Percentiles rank a stretch among this genome's conserved stretches.
phyloP scores from a whole-genome alignment of 2,329 filamentous ascomycete species.

The Ophiostoma sp. region DNA sequence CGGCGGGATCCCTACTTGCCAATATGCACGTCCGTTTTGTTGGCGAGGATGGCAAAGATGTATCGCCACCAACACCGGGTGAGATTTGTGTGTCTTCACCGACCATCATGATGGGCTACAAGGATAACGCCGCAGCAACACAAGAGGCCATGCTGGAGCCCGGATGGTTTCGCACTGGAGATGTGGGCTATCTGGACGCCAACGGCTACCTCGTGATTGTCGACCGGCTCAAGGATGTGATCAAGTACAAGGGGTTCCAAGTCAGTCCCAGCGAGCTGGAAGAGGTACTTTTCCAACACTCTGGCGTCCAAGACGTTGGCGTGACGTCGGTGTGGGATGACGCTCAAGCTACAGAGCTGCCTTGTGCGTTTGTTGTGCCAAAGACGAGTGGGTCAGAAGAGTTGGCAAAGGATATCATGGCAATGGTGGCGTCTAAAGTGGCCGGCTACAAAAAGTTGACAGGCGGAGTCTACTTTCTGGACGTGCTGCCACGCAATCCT shows the following conservation, averaged over 20 bases:
- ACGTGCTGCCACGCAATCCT: background rate
- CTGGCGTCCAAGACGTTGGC: background rate
- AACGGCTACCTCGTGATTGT: slow-evolving; percentile 78
- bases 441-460: slow-evolving; percentile 4
- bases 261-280: background rate
- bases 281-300: background rate
- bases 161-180: background rate
- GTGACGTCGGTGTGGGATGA: slow-evolving; percentile 1
- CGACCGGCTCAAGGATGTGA: slow-evolving; percentile 55
- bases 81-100: background rate
- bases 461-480: background rate
- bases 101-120: slow-evolving; percentile 4
- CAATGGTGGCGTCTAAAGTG: background rate
- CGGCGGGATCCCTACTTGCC: background rate
- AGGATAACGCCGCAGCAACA: background rate
- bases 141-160: background rate
- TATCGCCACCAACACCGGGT: background rate
- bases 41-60: background rate
- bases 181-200: slow-evolving; percentile 41
- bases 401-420: background rate
- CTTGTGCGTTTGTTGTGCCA: background rate
- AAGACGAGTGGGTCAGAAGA: background rate
- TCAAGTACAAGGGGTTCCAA: slow-evolving; percentile 68
- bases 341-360: background rate
- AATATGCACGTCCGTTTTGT: background rate